Percentiles rank a stretch among this genome's conserved stretches.
These are phyloP conservation scores for Nigrospora osmanthi DNA, from an alignment of 2,329 filamentous ascomycete species.

Conservation along the genomic window DNA sequence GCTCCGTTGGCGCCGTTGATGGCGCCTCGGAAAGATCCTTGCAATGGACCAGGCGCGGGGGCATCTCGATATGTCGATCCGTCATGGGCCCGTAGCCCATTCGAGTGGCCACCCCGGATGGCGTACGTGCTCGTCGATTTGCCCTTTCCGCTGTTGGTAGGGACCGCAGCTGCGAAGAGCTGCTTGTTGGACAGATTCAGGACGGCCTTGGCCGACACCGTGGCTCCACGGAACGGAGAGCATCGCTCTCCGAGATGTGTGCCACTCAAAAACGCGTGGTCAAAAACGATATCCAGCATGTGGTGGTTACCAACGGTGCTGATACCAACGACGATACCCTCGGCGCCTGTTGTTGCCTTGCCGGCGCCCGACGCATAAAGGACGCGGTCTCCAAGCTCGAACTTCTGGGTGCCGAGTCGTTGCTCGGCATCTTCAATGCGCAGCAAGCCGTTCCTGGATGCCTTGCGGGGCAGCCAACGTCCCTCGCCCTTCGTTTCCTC, in stretches of 20 bases:
- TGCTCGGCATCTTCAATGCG: conserved; percentile 97
- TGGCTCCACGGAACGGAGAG: conserved; percentile 88
- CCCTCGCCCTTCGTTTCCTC: conserved; percentile 41
- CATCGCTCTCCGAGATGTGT: conserved; percentile 86
- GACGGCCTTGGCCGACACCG: conserved; percentile 79
- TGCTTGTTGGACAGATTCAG: conserved; percentile 82
- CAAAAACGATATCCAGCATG: conserved; percentile 87
- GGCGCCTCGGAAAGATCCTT: conserved; percentile 50
- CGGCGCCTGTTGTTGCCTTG: conserved; percentile 86
- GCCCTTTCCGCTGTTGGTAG: conserved; percentile 31
- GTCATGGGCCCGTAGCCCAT: conserved; percentile 32
- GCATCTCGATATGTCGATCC: conserved; percentile 57
- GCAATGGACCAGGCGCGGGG: conserved; percentile 43
- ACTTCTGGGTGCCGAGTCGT: conserved; percentile 76
- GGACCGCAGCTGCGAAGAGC: conserved; percentile 55
- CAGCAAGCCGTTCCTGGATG: conserved; percentile 79
- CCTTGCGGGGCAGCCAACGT: conserved; percentile 60
- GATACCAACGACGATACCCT: conserved; percentile 90
- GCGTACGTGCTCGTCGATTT: conserved; percentile 40
- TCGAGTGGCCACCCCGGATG: conserved; percentile 11
- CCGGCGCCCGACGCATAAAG: conserved; percentile 90
- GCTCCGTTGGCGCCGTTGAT: conserved; percentile 37
- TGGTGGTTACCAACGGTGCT: conserved; percentile 78
- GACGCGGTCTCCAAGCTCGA: conserved; percentile 79
- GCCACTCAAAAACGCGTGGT: conserved; percentile 93